Evolutionary conservation across 2,329 filamentous ascomycete species (phyloP).

Genomic region (Aphanocladium album): DNA sequence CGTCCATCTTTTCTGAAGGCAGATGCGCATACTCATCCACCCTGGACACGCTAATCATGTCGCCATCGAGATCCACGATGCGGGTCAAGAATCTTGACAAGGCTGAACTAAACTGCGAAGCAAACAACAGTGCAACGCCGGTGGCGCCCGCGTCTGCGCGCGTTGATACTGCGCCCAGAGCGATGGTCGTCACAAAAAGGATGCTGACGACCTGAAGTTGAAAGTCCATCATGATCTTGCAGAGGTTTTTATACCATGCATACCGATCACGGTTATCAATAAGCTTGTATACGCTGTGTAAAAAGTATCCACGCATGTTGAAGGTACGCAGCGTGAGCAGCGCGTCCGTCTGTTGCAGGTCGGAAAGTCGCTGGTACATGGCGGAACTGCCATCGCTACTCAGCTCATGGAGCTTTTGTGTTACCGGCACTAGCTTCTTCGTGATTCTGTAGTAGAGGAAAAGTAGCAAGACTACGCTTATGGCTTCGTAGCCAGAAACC

Average conservation of each 20-base stretch:
- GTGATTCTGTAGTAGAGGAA: neutral
- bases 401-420: constrained; percentile 63
- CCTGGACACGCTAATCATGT: constrained; percentile 52
- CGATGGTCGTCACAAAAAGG: constrained; percentile 56
- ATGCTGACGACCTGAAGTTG: constrained; percentile 60
- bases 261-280: constrained; percentile 55
- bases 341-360: constrained; percentile 38
- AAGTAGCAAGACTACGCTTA: neutral
- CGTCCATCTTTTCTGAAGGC: constrained; percentile 62
- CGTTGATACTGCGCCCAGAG: constrained; percentile 51
- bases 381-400: constrained; percentile 60
- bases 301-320: constrained; percentile 55
- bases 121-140: constrained; percentile 64
- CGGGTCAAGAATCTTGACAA: neutral
- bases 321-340: constrained; percentile 51
- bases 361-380: constrained; percentile 56
- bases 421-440: constrained; percentile 47
- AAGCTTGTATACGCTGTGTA: constrained; percentile 39
- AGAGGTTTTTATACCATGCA: constrained; percentile 60
- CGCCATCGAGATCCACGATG: neutral
- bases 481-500: neutral
- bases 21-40: constrained; percentile 61
- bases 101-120: constrained; percentile 43
- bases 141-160: constrained; percentile 58
- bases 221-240: constrained; percentile 66